Evolutionary conservation across 176 grass and related monocot species (phyloP).

Genomic region (Carex kokanica): DNA sequence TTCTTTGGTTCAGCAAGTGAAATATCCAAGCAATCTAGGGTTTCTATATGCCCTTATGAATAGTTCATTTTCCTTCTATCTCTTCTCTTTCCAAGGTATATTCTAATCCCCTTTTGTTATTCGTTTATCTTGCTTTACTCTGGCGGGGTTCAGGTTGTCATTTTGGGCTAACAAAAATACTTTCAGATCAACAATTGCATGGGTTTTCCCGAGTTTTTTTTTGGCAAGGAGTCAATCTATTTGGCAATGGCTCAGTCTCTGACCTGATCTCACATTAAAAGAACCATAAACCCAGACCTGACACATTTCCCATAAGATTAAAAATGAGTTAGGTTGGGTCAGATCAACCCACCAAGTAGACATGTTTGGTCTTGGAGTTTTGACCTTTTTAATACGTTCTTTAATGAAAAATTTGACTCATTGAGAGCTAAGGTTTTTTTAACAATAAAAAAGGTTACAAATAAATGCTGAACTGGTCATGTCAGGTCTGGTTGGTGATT

Average conservation of each 20-base stretch:
- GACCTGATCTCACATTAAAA: not conserved
- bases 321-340: not conserved
- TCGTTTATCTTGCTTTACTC: not conserved
- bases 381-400: not conserved
- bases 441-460: not conserved
- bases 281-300: not conserved
- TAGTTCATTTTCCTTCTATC: slow-evolving; percentile 76
- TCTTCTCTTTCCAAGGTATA: slow-evolving; percentile 95
- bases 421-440: not conserved
- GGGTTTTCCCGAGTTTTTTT: not conserved
- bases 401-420: not conserved
- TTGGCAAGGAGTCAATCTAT: not conserved
- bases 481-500: not conserved
- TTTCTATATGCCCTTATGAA: slow-evolving; percentile 87
- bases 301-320: not conserved
- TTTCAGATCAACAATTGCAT: not conserved
- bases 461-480: not conserved
- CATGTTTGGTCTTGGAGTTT: not conserved
- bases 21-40: slow-evolving; percentile 67
- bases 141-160: not conserved
- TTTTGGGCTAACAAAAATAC: not conserved
- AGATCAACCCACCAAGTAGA: not conserved
- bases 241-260: not conserved
- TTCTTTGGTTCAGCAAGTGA: slow-evolving; percentile 86
- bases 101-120: not conserved